Evolutionary conservation across 2,329 filamentous ascomycete genomes (phyloP).

Genomic region (Pestalotiopsis sp.): DNA sequence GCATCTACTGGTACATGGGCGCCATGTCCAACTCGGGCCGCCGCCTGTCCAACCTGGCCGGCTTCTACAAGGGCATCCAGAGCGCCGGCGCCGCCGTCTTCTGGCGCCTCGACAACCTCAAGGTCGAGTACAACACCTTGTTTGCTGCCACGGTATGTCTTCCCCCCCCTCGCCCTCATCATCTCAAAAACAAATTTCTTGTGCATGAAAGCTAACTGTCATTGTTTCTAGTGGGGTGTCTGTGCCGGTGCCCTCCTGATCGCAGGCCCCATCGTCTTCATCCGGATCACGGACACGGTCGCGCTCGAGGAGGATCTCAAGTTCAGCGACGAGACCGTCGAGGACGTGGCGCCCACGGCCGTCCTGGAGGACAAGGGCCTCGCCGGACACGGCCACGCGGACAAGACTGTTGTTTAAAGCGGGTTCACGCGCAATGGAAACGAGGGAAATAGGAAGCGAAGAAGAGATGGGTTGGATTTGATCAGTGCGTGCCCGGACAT

Average conservation of each 20-base stretch:
- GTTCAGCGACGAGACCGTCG: conserved; percentile 81
- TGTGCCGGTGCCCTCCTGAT: conserved; percentile 74
- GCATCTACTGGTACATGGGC: conserved; percentile 94
- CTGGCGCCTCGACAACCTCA: conserved; percentile 68
- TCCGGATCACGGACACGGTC: conserved; percentile 83
- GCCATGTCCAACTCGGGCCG: conserved; percentile 89
- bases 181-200: too few relatives aligned
- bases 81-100: conserved; percentile 82
- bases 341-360: conserved; percentile 59
- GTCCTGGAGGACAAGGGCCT: conserved; percentile 22
- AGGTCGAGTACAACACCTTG: conserved; percentile 69
- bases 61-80: conserved; percentile 86
- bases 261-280: conserved; percentile 77
- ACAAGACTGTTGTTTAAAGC: conserved; percentile 21
- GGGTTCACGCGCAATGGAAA: too few relatives aligned
- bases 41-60: conserved; percentile 88
- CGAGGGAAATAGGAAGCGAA: not conserved
- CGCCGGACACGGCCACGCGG: not conserved
- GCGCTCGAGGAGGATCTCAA: conserved; percentile 78
- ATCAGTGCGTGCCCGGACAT: not conserved
- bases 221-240: conserved; percentile 83
- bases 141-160: conserved; percentile 60
- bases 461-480: not conserved
- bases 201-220: not conserved
- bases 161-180: not conserved